Percentiles rank a stretch among this genome's conserved stretches.
phyloP scores from a whole-genome alignment of 495 filamentous ascomycete genomes.

The Aspergillus homomorphus region DNA sequence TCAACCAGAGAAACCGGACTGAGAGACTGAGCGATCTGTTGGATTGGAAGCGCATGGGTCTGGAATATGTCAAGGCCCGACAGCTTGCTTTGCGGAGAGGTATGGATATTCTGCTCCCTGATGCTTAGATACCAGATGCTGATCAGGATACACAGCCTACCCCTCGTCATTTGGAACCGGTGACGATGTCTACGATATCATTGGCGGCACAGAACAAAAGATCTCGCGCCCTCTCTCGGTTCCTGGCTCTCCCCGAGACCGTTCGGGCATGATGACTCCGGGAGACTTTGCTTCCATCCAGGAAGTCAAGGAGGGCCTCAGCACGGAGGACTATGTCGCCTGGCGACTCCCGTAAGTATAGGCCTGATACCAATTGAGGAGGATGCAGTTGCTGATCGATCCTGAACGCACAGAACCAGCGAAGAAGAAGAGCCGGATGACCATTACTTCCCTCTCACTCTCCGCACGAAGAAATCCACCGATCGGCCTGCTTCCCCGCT shows the following conservation, averaged over 20 bases:
- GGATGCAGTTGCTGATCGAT: constrained; percentile 7
- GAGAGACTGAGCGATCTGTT: constrained; percentile 91
- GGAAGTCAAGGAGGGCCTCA: constrained; percentile 88
- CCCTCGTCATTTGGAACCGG: constrained; percentile 74
- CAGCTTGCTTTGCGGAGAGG: constrained; percentile 85
- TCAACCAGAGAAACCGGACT: constrained; percentile 98
- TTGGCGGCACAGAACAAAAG: constrained; percentile 87
- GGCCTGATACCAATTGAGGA: neutral
- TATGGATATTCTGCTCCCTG: constrained; percentile 23
- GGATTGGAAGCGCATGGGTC: constrained; percentile 98
- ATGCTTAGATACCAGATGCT: constrained; percentile 2
- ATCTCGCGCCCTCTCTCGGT: constrained; percentile 90
- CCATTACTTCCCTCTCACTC: constrained; percentile 85
- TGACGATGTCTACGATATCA: constrained; percentile 77
- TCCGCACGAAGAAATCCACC: constrained; percentile 47
- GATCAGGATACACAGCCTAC: constrained; percentile 58
- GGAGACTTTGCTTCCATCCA: constrained; percentile 96
- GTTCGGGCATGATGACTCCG: constrained; percentile 97
- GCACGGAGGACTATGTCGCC: constrained; percentile 94
- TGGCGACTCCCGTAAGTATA: constrained; percentile 93
- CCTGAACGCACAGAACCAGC: constrained; percentile 43
- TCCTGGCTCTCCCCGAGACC: constrained; percentile 85
- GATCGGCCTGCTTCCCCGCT: constrained; percentile 42
- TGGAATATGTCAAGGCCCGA: constrained; percentile 97
- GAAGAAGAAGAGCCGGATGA: constrained; percentile 96